Evolutionary conservation across 1,139 yeast genomes (phyloP).

Genomic region (Arxiozyma slooffiae): DNA sequence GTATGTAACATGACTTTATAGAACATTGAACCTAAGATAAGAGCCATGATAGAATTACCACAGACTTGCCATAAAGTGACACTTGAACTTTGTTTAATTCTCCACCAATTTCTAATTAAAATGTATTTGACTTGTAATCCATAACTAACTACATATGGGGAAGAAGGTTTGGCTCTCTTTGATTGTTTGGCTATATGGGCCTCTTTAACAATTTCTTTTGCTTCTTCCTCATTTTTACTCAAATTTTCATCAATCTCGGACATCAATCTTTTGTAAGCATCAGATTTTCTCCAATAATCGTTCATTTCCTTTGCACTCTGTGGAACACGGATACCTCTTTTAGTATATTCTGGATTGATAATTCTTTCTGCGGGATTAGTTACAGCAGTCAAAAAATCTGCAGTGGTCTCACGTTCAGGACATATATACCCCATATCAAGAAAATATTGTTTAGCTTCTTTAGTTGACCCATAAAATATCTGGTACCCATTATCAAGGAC

Average conservation of each 20-base stretch:
- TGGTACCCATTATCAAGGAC: constrained; percentile 72
- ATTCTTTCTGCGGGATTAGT: constrained; percentile 66
- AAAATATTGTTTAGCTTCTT: constrained; percentile 51
- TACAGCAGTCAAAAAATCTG: constrained; percentile 70
- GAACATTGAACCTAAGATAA: constrained; percentile 65
- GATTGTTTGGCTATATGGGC: constrained; percentile 54
- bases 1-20: constrained; percentile 42
- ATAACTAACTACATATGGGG: constrained; percentile 61
- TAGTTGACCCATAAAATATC: constrained; percentile 58
- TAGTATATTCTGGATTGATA: constrained; percentile 26
- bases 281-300: constrained; percentile 57
- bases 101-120: constrained; percentile 50
- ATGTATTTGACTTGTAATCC: constrained; percentile 55
- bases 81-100: constrained; percentile 58
- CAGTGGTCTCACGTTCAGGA: constrained; percentile 70
- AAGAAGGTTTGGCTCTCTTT: constrained; percentile 40
- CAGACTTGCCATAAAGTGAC: constrained; percentile 49
- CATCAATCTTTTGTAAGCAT: constrained; percentile 38
- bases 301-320: constrained; percentile 63
- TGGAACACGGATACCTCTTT: constrained; percentile 54
- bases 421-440: constrained; percentile 61
- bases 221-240: constrained; percentile 14
- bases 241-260: constrained; percentile 36
- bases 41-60: constrained; percentile 65
- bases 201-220: constrained; percentile 28